A percentile compares a stretch with the other conserved stretches of the same genome.
Conservation (phyloP, 768 basidiomycete genomes). For the Ephemerocybe angulata region DNA sequence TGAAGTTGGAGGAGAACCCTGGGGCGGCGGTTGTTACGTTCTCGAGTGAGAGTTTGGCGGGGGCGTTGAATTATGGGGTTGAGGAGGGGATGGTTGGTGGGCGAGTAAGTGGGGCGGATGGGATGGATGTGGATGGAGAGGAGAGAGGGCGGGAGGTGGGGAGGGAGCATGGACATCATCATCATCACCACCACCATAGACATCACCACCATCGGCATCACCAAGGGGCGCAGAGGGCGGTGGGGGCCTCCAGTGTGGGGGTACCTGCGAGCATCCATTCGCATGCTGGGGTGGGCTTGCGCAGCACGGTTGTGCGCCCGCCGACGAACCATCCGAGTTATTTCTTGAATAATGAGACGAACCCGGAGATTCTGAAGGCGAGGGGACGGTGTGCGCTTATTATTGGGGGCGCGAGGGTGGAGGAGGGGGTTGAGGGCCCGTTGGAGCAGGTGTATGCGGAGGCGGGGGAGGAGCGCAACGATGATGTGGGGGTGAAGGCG, state of each 20-base stretch:
- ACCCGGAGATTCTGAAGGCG: slow-evolving; percentile 33
- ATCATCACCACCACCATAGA: neutral
- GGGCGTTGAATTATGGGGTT: slow-evolving; percentile 44
- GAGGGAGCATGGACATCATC: neutral
- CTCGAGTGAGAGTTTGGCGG: slow-evolving; percentile 32
- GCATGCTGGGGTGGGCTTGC: slow-evolving; percentile 1
- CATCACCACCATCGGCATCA: neutral
- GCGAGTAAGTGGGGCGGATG: neutral
- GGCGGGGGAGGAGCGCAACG: neutral
- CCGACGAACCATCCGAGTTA: neutral
- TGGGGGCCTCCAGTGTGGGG: neutral
- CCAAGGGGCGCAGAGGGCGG: neutral
- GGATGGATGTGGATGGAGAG: neutral
- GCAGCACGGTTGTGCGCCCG: too few species aligned
- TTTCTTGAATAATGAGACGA: slow-evolving; percentile 3
- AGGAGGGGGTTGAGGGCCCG: slow-evolving; percentile 47
- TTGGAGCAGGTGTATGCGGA: slow-evolving; percentile 34
- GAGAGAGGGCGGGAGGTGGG: neutral
- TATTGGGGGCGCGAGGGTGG: slow-evolving; percentile 51
- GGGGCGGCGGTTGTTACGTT: slow-evolving; percentile 48
- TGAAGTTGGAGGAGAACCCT: slow-evolving; percentile 57
- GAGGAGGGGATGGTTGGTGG: neutral
- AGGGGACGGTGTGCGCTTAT: slow-evolving; percentile 55
- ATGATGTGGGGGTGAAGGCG: slow-evolving; percentile 30
- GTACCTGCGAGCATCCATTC: neutral